These are phyloP conservation scores for Sistotremastrum suecicum DNA, from an alignment of 768 basidiomycete species.

Conservation along the genomic window DNA sequence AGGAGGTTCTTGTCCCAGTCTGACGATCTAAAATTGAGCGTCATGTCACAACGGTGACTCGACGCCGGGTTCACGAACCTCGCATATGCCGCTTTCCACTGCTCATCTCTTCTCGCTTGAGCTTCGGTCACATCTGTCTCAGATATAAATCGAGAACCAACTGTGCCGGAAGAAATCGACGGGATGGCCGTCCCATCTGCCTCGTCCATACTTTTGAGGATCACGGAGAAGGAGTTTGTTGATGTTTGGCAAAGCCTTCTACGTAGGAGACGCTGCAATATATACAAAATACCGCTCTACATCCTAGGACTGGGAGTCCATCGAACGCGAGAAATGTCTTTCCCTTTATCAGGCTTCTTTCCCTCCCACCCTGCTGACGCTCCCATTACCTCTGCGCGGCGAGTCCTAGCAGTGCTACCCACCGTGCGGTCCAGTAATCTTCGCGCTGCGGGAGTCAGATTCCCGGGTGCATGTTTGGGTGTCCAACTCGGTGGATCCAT, in stretches of 20 bases:
- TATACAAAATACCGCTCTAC: not conserved
- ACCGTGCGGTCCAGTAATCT: slow-evolving; percentile 62
- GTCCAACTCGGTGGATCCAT: slow-evolving; percentile 79
- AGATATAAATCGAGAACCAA: slow-evolving; percentile 77
- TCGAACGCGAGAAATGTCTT: slow-evolving; percentile 48
- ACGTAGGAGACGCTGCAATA: too few relatives aligned
- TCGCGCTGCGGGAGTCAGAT: slow-evolving; percentile 76
- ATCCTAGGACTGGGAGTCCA: slow-evolving; percentile 65
- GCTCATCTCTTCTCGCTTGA: slow-evolving; percentile 58
- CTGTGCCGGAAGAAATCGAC: slow-evolving; percentile 54
- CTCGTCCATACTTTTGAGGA: slow-evolving; percentile 35
- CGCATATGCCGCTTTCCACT: slow-evolving; percentile 86
- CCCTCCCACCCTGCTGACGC: slow-evolving; percentile 43
- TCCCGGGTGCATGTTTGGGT: slow-evolving; percentile 60
- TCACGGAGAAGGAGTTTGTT: too few relatives aligned
- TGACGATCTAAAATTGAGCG: slow-evolving; percentile 14
- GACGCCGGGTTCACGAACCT: slow-evolving; percentile 25
- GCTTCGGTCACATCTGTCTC: slow-evolving; percentile 66
- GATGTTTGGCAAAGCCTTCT: too few relatives aligned
- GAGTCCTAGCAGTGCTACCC: slow-evolving; percentile 43
- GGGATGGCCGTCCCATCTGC: slow-evolving; percentile 34
- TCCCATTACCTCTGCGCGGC: slow-evolving; percentile 58
- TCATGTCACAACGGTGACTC: not conserved
- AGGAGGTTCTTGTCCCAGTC: slow-evolving; percentile 77
- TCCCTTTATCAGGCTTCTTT: slow-evolving; percentile 30